These are phyloP conservation scores for Boechera divaricarpa DNA, from an alignment of 345 rosid genomes.

Conservation along the genomic window DNA sequence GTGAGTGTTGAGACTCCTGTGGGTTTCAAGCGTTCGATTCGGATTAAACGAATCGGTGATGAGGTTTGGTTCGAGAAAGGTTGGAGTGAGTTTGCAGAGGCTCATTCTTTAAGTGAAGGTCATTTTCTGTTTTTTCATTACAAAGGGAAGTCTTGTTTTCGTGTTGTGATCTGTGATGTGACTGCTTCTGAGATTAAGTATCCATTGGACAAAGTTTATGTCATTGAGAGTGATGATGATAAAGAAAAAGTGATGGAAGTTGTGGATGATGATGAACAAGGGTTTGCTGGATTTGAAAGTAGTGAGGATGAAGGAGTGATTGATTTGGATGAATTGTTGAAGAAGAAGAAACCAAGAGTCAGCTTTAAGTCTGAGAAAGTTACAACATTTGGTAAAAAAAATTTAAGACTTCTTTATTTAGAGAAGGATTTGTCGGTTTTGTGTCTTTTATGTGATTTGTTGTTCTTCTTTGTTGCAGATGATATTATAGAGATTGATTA, in stretches of 20 bases:
- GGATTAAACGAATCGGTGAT: slow-evolving; percentile 20
- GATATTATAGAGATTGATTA: slow-evolving; percentile 23
- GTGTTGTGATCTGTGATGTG: slow-evolving; percentile 33
- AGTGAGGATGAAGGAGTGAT: slow-evolving; percentile 27
- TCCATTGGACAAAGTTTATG: slow-evolving; percentile 34
- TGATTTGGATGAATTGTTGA: slow-evolving; percentile 30
- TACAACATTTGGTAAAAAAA: not conserved
- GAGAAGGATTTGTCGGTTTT: not conserved
- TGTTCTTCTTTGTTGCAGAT: slow-evolving; percentile 27
- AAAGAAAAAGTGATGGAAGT: not conserved
- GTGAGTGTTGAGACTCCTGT: slow-evolving; percentile 31
- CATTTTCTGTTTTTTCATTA: slow-evolving; percentile 29
- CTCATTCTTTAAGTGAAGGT: slow-evolving; percentile 35
- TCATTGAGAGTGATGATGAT: slow-evolving; percentile 29
- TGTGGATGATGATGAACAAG: slow-evolving; percentile 4
- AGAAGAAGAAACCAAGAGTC: slow-evolving; percentile 17
- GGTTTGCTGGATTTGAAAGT: slow-evolving; percentile 8
- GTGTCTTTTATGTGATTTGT: slow-evolving; percentile 13
- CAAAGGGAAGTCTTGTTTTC: slow-evolving; percentile 32
- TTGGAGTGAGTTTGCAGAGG: slow-evolving; percentile 44
- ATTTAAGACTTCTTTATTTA: not conserved
- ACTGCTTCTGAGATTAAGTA: slow-evolving; percentile 40
- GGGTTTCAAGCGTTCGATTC: slow-evolving; percentile 31
- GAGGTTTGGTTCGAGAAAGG: slow-evolving; percentile 42
- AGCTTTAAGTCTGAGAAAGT: not conserved